These are phyloP conservation scores for Fraxinus cuspidata DNA, from an alignment of 257 asterid species.

Conservation along the genomic window DNA sequence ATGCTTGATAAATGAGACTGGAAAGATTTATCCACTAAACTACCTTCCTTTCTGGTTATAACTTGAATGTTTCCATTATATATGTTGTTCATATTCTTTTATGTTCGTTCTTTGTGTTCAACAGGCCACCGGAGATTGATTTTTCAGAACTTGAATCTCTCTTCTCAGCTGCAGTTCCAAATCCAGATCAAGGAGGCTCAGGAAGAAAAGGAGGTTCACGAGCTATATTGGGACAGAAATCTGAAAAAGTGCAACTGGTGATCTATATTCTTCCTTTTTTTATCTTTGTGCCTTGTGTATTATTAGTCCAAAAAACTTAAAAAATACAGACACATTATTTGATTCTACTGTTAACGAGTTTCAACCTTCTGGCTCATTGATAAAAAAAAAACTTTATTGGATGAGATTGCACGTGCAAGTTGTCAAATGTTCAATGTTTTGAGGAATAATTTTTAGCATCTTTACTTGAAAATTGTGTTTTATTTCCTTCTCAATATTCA, in stretches of 20 bases:
- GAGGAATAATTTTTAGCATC: neutral
- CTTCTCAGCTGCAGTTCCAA: slow-evolving; percentile 79
- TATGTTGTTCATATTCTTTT: slow-evolving; percentile 23
- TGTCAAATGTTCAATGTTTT: neutral
- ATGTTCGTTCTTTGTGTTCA: slow-evolving; percentile 22
- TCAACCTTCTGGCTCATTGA: slow-evolving; percentile 22
- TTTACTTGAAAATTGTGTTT: slow-evolving; percentile 1
- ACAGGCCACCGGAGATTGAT: slow-evolving; percentile 96
- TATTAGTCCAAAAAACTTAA: neutral
- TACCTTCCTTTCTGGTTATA: slow-evolving; percentile 10
- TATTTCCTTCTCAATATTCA: neutral
- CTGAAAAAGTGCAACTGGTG: slow-evolving; percentile 97
- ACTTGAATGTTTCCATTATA: slow-evolving; percentile 17
- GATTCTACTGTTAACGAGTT: neutral
- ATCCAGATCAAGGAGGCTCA: slow-evolving; percentile 52
- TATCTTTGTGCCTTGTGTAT: slow-evolving; percentile 11
- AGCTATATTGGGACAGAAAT: slow-evolving; percentile 60
- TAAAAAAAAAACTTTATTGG: slow-evolving; percentile 13
- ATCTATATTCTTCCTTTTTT: slow-evolving; percentile 13
- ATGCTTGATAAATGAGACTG: slow-evolving; percentile 23
- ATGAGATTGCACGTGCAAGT: neutral
- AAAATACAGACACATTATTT: neutral
- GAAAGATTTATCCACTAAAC: slow-evolving; percentile 6
- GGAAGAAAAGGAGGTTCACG: slow-evolving; percentile 64
- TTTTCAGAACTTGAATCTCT: slow-evolving; percentile 88